Conservation (phyloP, 2,329 filamentous ascomycete species). For the Fusarium sp. region DNA sequence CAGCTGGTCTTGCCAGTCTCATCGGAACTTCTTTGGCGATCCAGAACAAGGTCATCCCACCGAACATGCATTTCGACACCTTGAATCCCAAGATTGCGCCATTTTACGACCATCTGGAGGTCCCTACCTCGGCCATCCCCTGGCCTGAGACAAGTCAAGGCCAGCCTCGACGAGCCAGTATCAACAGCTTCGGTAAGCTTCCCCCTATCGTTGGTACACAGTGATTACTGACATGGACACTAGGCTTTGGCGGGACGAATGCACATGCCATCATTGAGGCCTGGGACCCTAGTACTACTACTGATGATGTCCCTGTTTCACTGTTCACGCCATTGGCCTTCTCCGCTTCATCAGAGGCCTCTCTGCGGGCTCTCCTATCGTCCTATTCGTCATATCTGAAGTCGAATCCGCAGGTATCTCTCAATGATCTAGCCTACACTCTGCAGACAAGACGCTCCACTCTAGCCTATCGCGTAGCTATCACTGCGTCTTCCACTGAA, state of each 20-base stretch:
- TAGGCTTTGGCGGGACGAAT: conserved; percentile 55
- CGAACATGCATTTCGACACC: conserved; percentile 26
- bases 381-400: too few relatives aligned
- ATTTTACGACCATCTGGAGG: conserved; percentile 24
- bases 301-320: too few relatives aligned
- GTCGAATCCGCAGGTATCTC: too few relatives aligned
- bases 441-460: too few relatives aligned
- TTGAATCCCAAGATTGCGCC: conserved; percentile 43
- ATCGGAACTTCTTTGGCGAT: not conserved
- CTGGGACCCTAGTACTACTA: too few relatives aligned
- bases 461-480: too few relatives aligned
- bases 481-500: too few relatives aligned
- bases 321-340: not conserved
- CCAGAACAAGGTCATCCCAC: not conserved
- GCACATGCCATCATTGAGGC: conserved; percentile 47
- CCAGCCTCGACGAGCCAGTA: conserved; percentile 37
- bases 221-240: too few relatives aligned
- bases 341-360: too few relatives aligned
- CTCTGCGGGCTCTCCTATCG: too few relatives aligned
- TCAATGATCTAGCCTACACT: too few relatives aligned
- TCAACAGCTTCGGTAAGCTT: conserved; percentile 54
- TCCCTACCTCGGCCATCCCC: conserved; percentile 39
- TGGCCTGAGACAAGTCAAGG: conserved; percentile 40
- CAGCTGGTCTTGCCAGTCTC: conserved; percentile 1
- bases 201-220: too few relatives aligned